Evolutionary conservation across 176 grass and related monocot genomes (phyloP), one percentile per base, ranked within the genome.

Genomic region (Avena eriantha): DNA sequence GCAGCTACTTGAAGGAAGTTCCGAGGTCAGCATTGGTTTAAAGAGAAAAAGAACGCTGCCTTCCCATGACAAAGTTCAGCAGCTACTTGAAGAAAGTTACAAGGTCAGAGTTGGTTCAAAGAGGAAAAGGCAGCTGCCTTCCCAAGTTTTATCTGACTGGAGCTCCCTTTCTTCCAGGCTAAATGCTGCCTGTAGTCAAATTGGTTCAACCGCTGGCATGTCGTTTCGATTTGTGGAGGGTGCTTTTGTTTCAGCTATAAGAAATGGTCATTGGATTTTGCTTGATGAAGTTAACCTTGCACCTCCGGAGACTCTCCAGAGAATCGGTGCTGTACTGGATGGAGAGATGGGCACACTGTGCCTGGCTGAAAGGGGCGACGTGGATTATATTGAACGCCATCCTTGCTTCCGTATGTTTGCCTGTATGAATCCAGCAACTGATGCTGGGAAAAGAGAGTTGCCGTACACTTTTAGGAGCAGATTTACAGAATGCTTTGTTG

Each of bases 201-300:
- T 94, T 60, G 43, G 86, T 73, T 73, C 89, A 10, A 18, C 85
- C 76, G 33, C 45, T 83, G 93, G 93, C 79, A 85, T 98, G 74
- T 92, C 81, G 79, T 98, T 98, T 85, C 88, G 39, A 48, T 98
- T 98, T 89, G 93, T 91, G 12, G 96, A 98, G 84, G 96, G 96
- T 87, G 91, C 93, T 90, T 98, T 98, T 71, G 77, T 98, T 87
- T 91, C 88, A 83, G 93, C 96, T 82, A 83, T 98, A 89, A 92
- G 93, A 83, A 91, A 85, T 76, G 96, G 96, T 24, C 69, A 95
- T 64, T 98, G 96, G 96, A 95, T 98, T 89, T 89, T 98, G 83
- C 96, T 98, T 66, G 96, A 98, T 95, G 96, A 98, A 75, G 92
- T 95, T 39, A 98, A 98, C 83, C 96, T 98, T 83, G 96, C 96